phyloP scores from a whole-genome alignment of 805 yeast species.

The Blastobotrys parvus region DNA sequence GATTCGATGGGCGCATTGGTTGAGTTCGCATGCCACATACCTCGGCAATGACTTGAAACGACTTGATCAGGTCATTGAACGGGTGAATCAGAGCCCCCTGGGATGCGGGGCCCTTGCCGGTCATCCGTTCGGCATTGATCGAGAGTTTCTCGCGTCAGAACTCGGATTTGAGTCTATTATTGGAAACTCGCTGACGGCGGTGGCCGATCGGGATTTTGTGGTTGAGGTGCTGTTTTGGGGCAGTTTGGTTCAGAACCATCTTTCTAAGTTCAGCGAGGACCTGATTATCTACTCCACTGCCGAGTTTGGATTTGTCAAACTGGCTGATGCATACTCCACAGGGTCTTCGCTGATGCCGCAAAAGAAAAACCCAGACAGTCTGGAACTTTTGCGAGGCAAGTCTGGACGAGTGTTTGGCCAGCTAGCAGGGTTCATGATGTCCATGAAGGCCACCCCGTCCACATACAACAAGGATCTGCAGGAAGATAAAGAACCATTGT shows the following conservation, averaged over 20 bases:
- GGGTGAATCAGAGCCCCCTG: constrained; percentile 83
- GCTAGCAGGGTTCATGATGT: constrained; percentile 91
- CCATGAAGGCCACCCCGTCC: constrained; percentile 93
- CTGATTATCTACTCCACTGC: constrained; percentile 93
- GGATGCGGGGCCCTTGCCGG: constrained; percentile 99
- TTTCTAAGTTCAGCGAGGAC: constrained; percentile 91
- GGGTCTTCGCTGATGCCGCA: constrained; percentile 99
- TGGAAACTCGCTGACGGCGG: constrained; percentile 96
- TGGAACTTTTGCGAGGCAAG: constrained; percentile 93
- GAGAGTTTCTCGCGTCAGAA: constrained; percentile 76
- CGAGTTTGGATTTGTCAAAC: constrained; percentile 88
- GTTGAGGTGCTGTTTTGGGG: constrained; percentile 96
- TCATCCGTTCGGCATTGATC: constrained; percentile 97
- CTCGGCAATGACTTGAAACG: constrained; percentile 86
- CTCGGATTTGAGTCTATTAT: constrained; percentile 79
- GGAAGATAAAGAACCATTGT: constrained; percentile 98
- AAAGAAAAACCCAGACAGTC: constrained; percentile 95
- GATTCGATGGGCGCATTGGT: constrained; percentile 99
- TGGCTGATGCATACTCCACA: constrained; percentile 97
- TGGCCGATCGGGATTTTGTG: constrained; percentile 94
- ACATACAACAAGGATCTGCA: constrained; percentile 98
- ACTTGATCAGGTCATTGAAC: constrained; percentile 64
- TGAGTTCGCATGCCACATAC: constrained; percentile 89
- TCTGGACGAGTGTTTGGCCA: constrained; percentile 96
- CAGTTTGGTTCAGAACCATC: constrained; percentile 87